Conservation (phyloP, 2,329 filamentous ascomycete genomes). For the Hymenoscyphus linearis region DNA sequence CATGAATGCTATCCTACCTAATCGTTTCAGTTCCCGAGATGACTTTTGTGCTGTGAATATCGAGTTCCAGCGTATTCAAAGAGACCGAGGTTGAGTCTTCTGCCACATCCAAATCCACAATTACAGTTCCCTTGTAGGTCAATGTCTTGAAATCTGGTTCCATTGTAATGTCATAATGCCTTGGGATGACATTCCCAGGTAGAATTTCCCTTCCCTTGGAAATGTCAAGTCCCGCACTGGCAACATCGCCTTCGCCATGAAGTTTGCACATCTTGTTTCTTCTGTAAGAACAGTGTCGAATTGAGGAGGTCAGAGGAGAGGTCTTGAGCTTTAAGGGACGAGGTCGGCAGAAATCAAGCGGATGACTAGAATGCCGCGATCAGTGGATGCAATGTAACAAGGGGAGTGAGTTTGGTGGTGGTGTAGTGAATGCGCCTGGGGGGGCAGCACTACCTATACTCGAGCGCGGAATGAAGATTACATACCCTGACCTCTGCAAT, state of each 20-base stretch:
- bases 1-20: conserved; percentile 32
- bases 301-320: conserved; percentile 21
- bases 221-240: conserved; percentile 53
- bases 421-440: not conserved
- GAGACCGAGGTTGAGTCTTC: conserved; percentile 82
- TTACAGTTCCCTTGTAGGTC: conserved; percentile 77
- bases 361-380: conserved; percentile 18
- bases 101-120: conserved; percentile 80
- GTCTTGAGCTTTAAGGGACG: conserved; percentile 20
- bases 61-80: conserved; percentile 81
- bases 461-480: not conserved
- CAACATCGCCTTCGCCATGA: conserved; percentile 48
- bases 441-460: not conserved
- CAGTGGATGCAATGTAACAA: conserved; percentile 2
- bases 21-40: conserved; percentile 51
- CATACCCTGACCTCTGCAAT: not conserved
- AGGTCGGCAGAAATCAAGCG: conserved; percentile 18
- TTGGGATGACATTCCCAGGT: conserved; percentile 85
- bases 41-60: conserved; percentile 71
- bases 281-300: conserved; percentile 68
- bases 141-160: conserved; percentile 88
- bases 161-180: conserved; percentile 84
- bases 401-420: not conserved
- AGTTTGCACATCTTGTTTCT: conserved; percentile 66
- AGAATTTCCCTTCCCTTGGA: conserved; percentile 73